These are phyloP conservation scores for Peronospora farinosa DNA, from an alignment of 352 stramenopile species.

Conservation along the genomic window DNA sequence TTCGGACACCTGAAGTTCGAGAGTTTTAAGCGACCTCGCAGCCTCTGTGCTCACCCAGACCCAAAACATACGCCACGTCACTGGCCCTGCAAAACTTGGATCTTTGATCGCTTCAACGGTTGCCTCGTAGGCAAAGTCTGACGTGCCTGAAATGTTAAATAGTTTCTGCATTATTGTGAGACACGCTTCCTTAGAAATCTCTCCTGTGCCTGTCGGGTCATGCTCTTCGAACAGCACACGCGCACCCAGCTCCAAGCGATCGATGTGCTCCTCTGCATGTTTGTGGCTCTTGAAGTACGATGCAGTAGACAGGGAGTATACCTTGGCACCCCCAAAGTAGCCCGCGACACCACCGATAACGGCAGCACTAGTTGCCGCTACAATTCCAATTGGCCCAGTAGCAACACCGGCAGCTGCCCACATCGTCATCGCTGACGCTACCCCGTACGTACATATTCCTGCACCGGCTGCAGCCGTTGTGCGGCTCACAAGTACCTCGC, in stretches of 20 bases:
- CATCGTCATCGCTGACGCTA: conserved; percentile 61
- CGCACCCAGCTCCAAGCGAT: conserved; percentile 66
- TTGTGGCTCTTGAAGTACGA: conserved; percentile 71
- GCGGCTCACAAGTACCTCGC: conserved; percentile 66
- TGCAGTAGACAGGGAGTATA: conserved; percentile 60
- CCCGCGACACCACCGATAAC: conserved; percentile 72
- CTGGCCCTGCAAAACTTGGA: conserved; percentile 47
- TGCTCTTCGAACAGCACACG: conserved; percentile 84
- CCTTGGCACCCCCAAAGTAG: conserved; percentile 71
- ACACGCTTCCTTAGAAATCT: conserved; percentile 67
- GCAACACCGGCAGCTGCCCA: conserved; percentile 60
- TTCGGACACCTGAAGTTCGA: conserved; percentile 31
- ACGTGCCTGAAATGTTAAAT: conserved; percentile 61
- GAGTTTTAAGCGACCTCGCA: conserved; percentile 48
- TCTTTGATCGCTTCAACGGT: conserved; percentile 54
- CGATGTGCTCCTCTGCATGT: conserved; percentile 74
- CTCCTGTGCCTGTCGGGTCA: conserved; percentile 43
- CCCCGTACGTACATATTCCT: conserved; percentile 62
- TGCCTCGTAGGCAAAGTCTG: conserved; percentile 52
- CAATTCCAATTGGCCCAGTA: conserved; percentile 58
- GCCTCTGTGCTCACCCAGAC: conserved; percentile 78
- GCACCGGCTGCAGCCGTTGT: conserved; percentile 65
- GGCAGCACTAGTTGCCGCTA: conserved; percentile 59
- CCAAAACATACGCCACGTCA: conserved; percentile 82
- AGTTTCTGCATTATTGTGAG: conserved; percentile 70